These are phyloP conservation scores for Lippia alba DNA, from an alignment of 305 asterid genomes.

Conservation along the genomic window DNA sequence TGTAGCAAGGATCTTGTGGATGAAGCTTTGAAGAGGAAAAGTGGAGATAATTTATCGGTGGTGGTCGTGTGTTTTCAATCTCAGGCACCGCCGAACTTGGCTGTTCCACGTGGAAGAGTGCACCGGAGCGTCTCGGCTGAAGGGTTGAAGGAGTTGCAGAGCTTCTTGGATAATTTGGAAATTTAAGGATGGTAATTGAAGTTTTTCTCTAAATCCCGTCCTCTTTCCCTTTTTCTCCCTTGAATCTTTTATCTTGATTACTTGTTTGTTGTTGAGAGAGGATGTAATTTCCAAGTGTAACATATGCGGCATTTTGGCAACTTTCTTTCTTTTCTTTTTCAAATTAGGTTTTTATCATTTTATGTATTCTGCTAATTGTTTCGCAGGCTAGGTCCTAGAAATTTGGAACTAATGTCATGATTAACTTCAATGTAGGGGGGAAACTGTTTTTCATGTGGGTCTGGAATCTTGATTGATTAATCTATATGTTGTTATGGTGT, in stretches of 20 bases:
- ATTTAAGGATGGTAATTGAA: slow-evolving; percentile 38
- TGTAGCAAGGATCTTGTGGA: slow-evolving; percentile 87
- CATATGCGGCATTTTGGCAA: slow-evolving; percentile 68
- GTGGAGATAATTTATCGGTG: slow-evolving; percentile 81
- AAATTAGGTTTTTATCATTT: background rate
- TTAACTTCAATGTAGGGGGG: background rate
- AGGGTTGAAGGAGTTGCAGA: slow-evolving; percentile 86
- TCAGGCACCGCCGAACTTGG: slow-evolving; percentile 78
- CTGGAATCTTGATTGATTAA: no score
- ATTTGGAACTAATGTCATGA: slow-evolving; percentile 11
- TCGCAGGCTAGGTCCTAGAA: background rate
- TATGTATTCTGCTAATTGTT: slow-evolving; percentile 23
- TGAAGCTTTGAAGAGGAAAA: slow-evolving; percentile 91
- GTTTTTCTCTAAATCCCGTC: slow-evolving; percentile 10
- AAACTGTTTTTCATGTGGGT: no score
- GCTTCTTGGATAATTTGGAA: slow-evolving; percentile 76
- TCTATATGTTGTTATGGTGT: no score
- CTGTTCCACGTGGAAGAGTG: slow-evolving; percentile 77
- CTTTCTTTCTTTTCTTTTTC: slow-evolving; percentile 5
- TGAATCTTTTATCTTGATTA: slow-evolving; percentile 20
- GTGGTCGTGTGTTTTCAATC: slow-evolving; percentile 89
- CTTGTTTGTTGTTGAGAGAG: slow-evolving; percentile 61
- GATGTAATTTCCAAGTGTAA: slow-evolving; percentile 67
- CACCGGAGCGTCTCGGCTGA: slow-evolving; percentile 93
- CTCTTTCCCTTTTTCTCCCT: slow-evolving; percentile 21